Evolutionary conservation across 768 basidiomycete genomes (phyloP).

Genomic region (Filobasidium floriforme): DNA sequence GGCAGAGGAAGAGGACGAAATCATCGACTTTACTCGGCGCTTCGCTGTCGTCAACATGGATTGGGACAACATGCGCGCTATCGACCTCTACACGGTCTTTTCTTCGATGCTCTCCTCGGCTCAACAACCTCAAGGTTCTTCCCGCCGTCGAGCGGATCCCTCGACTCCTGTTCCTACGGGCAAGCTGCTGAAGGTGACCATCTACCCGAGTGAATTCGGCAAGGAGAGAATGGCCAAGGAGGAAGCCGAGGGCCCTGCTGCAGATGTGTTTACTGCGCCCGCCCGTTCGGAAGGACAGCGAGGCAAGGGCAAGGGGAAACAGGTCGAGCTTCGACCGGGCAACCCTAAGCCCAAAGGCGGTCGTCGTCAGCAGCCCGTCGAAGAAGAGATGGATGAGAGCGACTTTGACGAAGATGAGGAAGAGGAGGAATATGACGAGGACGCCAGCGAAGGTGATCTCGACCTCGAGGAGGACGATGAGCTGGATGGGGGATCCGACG

Average conservation of each 20-base stretch:
- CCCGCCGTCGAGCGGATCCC: constrained; percentile 26
- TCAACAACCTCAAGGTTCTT: constrained; percentile 48
- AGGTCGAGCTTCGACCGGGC: constrained; percentile 11
- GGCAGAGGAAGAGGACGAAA: constrained; percentile 47
- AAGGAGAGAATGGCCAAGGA: constrained; percentile 76
- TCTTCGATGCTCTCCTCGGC: constrained; percentile 64
- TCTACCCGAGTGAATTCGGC: constrained; percentile 93
- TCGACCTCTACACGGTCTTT: constrained; percentile 85
- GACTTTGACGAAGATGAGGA: constrained; percentile 11
- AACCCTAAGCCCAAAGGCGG: neutral
- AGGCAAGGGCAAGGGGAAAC: constrained; percentile 39
- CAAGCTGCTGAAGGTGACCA: constrained; percentile 63
- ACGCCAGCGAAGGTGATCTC: constrained; percentile 10
- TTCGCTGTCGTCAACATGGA: constrained; percentile 91
- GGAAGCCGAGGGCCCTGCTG: constrained; percentile 81
- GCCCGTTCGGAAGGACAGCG: constrained; percentile 5
- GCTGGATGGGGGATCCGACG: constrained; percentile 26
- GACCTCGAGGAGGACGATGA: constrained; percentile 24
- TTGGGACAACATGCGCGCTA: constrained; percentile 90
- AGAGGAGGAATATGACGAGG: constrained; percentile 11
- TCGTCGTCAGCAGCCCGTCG: neutral
- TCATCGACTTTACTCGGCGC: constrained; percentile 55
- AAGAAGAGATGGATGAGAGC: constrained; percentile 23
- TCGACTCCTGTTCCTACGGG: constrained; percentile 49
- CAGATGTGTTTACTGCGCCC: constrained; percentile 58